phyloP scores from a whole-genome alignment of 495 filamentous ascomycete species.

The Friedmanniomyces simplex region DNA sequence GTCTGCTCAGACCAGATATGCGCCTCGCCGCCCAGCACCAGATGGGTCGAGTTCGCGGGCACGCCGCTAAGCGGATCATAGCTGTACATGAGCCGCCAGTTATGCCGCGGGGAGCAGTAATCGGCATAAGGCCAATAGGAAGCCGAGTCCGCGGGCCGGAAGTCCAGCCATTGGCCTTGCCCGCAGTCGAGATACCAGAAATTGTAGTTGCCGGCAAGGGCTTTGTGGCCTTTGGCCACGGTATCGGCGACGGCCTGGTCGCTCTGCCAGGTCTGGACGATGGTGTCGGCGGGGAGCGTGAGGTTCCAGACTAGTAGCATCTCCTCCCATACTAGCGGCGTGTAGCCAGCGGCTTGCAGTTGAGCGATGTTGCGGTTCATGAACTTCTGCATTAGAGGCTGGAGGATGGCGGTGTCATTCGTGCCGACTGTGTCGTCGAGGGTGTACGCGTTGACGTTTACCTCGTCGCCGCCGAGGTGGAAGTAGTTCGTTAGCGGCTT shows the following conservation, averaged over 20 bases:
- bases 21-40: slow-evolving; percentile 68
- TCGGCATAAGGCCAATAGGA: slow-evolving; percentile 58
- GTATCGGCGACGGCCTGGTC: slow-evolving; percentile 43
- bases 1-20: slow-evolving; percentile 72
- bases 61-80: slow-evolving; percentile 59
- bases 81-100: slow-evolving; percentile 68
- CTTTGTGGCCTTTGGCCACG: slow-evolving; percentile 52
- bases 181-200: slow-evolving; percentile 44
- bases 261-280: slow-evolving; percentile 66
- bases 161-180: slow-evolving; percentile 64
- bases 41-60: slow-evolving; percentile 42
- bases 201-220: slow-evolving; percentile 63
- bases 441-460: slow-evolving; percentile 60
- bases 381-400: slow-evolving; percentile 62
- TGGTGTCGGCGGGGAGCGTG: slow-evolving; percentile 48
- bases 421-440: slow-evolving; percentile 60
- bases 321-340: slow-evolving; percentile 73
- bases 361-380: slow-evolving; percentile 53
- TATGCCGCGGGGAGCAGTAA: slow-evolving; percentile 64
- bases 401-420: slow-evolving; percentile 49
- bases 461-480: slow-evolving; percentile 76
- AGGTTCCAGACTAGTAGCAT: slow-evolving; percentile 67
- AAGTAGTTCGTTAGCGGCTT: slow-evolving; percentile 58
- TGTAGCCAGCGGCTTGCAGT: slow-evolving; percentile 47
- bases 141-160: slow-evolving; percentile 35